Evolutionary conservation across 2,329 filamentous ascomycete species (phyloP).

Genomic region (Didymella keratinophila): DNA sequence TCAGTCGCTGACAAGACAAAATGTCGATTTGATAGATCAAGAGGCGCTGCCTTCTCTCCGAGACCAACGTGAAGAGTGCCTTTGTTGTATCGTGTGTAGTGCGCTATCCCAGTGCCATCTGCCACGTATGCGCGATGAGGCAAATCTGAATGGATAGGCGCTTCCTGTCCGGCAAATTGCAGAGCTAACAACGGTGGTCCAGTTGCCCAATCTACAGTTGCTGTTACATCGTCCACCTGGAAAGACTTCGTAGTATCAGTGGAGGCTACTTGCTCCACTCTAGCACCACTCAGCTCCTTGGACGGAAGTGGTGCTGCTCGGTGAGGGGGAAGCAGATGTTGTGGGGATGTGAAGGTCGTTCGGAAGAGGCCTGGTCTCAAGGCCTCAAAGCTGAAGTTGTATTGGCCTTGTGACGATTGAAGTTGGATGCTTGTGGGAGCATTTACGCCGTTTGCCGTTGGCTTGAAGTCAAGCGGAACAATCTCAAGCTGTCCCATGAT

Average conservation of each 20-base stretch:
- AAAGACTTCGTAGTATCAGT: conserved; percentile 54
- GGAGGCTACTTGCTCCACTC: conserved; percentile 31
- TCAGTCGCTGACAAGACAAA: conserved; percentile 75
- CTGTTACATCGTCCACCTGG: conserved; percentile 58
- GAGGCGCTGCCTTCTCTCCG: conserved; percentile 75
- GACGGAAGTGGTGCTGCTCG: conserved; percentile 64
- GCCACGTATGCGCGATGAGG: conserved; percentile 70
- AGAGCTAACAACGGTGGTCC: conserved; percentile 65
- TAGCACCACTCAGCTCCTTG: conserved; percentile 45
- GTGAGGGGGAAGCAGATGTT: conserved; percentile 70
- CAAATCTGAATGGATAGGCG: conserved; percentile 68
- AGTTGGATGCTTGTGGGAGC: conserved; percentile 50
- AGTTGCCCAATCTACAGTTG: conserved; percentile 66
- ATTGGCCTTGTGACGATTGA: conserved; percentile 53
- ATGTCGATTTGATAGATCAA: conserved; percentile 72
- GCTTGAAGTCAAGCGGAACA: conserved; percentile 50
- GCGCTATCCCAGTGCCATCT: conserved; percentile 68
- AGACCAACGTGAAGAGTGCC: conserved; percentile 73
- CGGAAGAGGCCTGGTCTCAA: conserved; percentile 70
- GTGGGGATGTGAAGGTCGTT: conserved; percentile 69
- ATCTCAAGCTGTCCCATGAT: conserved; percentile 61
- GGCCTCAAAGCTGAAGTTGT: conserved; percentile 69
- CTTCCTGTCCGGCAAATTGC: conserved; percentile 58
- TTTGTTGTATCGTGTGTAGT: conserved; percentile 70
- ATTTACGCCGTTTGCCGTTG: conserved; percentile 31